These are phyloP conservation scores for Inga oerstediana DNA, from an alignment of 306 rosid genomes.

Conservation along the genomic window DNA sequence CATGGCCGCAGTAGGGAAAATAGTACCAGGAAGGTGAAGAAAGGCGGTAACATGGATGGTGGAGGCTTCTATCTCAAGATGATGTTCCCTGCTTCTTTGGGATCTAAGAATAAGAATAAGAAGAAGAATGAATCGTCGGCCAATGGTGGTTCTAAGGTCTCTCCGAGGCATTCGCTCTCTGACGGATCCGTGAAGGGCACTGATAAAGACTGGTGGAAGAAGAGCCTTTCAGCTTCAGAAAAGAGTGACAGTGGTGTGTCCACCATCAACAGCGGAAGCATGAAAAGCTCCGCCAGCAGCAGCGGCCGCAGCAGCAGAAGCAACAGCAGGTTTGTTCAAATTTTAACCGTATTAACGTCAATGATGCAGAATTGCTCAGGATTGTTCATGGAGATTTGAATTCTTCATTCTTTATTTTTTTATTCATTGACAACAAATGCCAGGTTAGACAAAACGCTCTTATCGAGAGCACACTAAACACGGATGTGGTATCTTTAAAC, in stretches of 20 bases:
- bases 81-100: conserved; percentile 61
- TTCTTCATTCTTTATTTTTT: neutral
- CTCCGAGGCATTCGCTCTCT: conserved; percentile 54
- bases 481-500: neutral
- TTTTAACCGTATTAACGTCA: neutral
- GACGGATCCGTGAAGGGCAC: conserved; percentile 43
- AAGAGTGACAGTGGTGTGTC: conserved; percentile 61
- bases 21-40: conserved; percentile 28
- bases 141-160: conserved; percentile 51
- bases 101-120: conserved; percentile 42
- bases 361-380: neutral
- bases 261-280: conserved; percentile 59
- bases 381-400: conserved; percentile 14
- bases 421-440: neutral
- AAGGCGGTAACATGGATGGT: conserved; percentile 43
- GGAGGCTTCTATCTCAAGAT: conserved; percentile 81
- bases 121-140: conserved; percentile 41
- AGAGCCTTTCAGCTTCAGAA: conserved; percentile 41
- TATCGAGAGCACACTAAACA: neutral
- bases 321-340: conserved; percentile 56
- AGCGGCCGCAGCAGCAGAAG: conserved; percentile 42
- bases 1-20: conserved; percentile 19
- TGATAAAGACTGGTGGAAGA: conserved; percentile 88
- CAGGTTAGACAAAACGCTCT: neutral
- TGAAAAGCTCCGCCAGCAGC: conserved; percentile 61